Conservation (phyloP, 768 basidiomycete genomes). For the Panaeolus cyanescens region DNA sequence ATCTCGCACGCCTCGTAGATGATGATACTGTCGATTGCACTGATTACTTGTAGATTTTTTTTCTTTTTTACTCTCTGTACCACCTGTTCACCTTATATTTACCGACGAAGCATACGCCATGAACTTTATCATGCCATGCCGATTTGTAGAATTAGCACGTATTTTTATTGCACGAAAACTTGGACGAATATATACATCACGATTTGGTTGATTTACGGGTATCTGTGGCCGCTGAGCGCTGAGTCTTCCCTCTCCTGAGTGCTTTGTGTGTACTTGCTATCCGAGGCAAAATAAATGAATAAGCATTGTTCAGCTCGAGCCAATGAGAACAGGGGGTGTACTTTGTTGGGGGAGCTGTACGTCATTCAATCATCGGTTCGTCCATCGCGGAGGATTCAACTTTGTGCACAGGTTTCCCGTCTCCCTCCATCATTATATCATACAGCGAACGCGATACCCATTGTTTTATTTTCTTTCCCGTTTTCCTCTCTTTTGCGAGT, state of each 20-base stretch:
- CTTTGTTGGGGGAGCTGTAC: background rate
- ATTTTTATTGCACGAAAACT: background rate
- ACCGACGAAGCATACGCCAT: constrained; percentile 7
- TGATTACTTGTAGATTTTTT: constrained; percentile 16
- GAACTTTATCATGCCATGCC: background rate
- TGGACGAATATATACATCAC: background rate
- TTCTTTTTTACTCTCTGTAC: constrained; percentile 18
- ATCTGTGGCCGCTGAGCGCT: background rate
- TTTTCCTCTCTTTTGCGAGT: constrained; percentile 1
- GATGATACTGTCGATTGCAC: constrained; percentile 8
- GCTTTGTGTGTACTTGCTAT: no score
- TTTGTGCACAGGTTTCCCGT: constrained; percentile 12
- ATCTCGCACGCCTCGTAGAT: constrained; percentile 19
- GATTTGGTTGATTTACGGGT: background rate
- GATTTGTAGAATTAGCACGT: background rate
- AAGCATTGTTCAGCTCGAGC: no score
- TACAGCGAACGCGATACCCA: constrained; percentile 9
- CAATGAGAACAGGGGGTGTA: background rate
- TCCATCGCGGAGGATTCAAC: constrained; percentile 9
- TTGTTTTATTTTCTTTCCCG: constrained; percentile 7
- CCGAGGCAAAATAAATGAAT: no score
- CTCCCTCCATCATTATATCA: constrained; percentile 5
- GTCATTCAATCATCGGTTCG: constrained; percentile 1
- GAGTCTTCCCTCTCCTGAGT: no score
- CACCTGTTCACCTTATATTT: constrained; percentile 6